phyloP scores from a whole-genome alignment of 2,329 filamentous ascomycete genomes.

The Aspergillus proliferans region DNA sequence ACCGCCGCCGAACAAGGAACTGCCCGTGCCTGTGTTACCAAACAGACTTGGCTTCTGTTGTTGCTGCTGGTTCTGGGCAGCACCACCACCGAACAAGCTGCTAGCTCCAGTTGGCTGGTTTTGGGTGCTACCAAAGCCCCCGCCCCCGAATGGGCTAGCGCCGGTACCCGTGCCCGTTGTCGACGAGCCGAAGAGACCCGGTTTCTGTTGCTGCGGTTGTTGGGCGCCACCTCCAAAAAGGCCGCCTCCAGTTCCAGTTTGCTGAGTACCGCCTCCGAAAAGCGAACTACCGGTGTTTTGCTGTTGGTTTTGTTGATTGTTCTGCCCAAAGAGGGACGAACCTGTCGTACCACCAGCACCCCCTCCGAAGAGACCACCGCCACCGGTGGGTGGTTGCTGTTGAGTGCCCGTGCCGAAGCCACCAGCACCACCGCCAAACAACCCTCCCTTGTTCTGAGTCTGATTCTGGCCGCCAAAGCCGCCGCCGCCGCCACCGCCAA shows the following conservation, averaged over 20 bases:
- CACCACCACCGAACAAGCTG: slow-evolving; percentile 38
- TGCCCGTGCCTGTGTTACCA: slow-evolving; percentile 39
- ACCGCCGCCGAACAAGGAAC: slow-evolving; percentile 43
- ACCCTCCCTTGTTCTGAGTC: slow-evolving; percentile 26
- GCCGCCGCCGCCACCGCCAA: slow-evolving; percentile 42
- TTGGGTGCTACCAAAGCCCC: slow-evolving; percentile 40
- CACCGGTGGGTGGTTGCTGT: slow-evolving; percentile 32
- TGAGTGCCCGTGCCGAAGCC: slow-evolving; percentile 39
- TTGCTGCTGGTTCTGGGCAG: slow-evolving; percentile 44
- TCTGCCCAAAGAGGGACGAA: slow-evolving; percentile 33
- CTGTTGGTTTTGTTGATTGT: slow-evolving; percentile 31
- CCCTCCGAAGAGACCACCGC: slow-evolving; percentile 40
- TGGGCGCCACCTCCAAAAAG: slow-evolving; percentile 31
- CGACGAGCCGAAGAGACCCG: slow-evolving; percentile 43
- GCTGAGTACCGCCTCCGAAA: slow-evolving; percentile 36
- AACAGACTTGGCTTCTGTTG: slow-evolving; percentile 55
- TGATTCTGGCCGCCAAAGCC: slow-evolving; percentile 33
- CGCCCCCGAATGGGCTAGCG: slow-evolving; percentile 24
- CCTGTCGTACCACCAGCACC: slow-evolving; percentile 17
- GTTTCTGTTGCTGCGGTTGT: slow-evolving; percentile 29
- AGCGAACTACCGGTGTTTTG: slow-evolving; percentile 32
- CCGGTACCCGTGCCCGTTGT: slow-evolving; percentile 20
- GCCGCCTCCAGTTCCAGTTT: slow-evolving; percentile 21
- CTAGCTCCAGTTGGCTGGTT: slow-evolving; percentile 32
- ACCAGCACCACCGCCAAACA: slow-evolving; percentile 27